phyloP scores from a whole-genome alignment of 2,329 filamentous ascomycete genomes.

The Herpotrichia juniperi region DNA sequence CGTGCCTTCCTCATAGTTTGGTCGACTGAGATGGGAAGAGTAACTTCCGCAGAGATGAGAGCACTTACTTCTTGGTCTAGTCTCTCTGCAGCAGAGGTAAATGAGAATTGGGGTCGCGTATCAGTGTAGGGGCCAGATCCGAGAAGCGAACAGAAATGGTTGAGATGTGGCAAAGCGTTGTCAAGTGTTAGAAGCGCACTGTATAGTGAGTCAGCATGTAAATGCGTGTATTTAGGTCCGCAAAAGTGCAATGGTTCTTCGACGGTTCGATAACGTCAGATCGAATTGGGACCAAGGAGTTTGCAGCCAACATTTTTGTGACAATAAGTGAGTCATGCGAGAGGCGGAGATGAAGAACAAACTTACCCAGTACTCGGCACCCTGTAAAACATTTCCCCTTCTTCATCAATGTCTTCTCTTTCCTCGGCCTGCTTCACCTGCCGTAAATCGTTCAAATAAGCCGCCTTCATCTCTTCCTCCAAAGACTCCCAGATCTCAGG shows the following conservation, averaged over 20 bases:
- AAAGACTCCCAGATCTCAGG: conserved; percentile 66
- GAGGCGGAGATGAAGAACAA: background rate
- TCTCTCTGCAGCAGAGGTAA: conserved; percentile 48
- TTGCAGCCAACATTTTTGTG: too few relatives aligned
- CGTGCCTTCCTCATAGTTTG: conserved; percentile 61
- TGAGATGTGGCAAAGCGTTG: conserved; percentile 75
- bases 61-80: too few relatives aligned
- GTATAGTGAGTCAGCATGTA: background rate
- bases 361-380: conserved; percentile 36
- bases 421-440: conserved; percentile 52
- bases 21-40: conserved; percentile 75
- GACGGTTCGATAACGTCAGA: too few relatives aligned
- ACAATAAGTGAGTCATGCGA: background rate
- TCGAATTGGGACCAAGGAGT: too few relatives aligned
- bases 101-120: conserved; percentile 70
- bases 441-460: conserved; percentile 70
- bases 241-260: too few relatives aligned
- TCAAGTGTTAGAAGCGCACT: conserved; percentile 74
- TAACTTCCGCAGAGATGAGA: conserved; percentile 64
- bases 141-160: conserved; percentile 78
- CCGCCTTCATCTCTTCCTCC: conserved; percentile 74
- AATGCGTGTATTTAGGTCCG: too few relatives aligned
- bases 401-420: conserved; percentile 57
- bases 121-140: conserved; percentile 66
- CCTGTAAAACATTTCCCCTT: conserved; percentile 32